These are phyloP conservation scores for Aureobasidium leucospermi DNA, from an alignment of 2,329 filamentous ascomycete species.

Conservation along the genomic window DNA sequence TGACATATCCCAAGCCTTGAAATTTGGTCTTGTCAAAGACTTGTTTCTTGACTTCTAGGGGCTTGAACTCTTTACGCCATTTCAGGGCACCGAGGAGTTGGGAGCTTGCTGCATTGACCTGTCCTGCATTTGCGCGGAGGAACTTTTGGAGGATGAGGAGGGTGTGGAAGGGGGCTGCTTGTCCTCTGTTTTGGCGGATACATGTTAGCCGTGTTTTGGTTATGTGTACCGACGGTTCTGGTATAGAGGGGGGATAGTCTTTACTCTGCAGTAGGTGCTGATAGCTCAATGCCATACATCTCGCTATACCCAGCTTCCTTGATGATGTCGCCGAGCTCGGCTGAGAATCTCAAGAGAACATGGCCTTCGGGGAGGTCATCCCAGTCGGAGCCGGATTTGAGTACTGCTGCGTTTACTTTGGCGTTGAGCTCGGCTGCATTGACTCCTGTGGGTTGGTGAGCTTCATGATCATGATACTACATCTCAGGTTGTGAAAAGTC, in stretches of 20 bases:
- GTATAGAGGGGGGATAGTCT: constrained; percentile 18
- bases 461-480: background rate
- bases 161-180: constrained; percentile 54
- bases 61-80: constrained; percentile 74
- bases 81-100: constrained; percentile 73
- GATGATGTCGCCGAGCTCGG: constrained; percentile 51
- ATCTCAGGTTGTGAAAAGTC: background rate
- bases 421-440: background rate
- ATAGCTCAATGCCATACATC: constrained; percentile 78
- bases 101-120: constrained; percentile 63
- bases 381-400: constrained; percentile 16
- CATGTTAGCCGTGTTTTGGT: background rate
- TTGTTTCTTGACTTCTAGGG: constrained; percentile 54
- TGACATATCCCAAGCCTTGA: constrained; percentile 71
- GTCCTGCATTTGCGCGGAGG: constrained; percentile 77
- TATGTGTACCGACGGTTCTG: constrained; percentile 19
- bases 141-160: constrained; percentile 88
- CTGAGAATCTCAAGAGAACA: constrained; percentile 45
- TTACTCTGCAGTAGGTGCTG: constrained; percentile 22
- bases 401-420: background rate
- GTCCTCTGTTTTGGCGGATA: background rate
- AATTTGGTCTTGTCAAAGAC: constrained; percentile 65
- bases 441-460: background rate
- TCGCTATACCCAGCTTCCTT: constrained; percentile 57
- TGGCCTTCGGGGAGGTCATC: constrained; percentile 20